Evolutionary conservation across 2,329 filamentous ascomycete species (phyloP).

Genomic region (Chrysoporthe puriensis): DNA sequence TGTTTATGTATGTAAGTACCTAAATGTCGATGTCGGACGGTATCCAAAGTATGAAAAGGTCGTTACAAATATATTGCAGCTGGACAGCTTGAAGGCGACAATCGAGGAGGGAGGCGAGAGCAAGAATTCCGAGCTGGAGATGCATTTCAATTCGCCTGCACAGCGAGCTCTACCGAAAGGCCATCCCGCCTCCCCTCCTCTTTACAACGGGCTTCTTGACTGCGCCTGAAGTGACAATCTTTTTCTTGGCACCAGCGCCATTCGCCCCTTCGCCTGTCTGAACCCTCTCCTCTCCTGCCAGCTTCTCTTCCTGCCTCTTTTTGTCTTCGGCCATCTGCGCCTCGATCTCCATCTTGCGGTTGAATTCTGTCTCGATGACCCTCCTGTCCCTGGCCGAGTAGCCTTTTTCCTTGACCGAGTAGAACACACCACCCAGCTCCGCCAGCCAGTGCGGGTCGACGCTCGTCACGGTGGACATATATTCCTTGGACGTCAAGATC

Average conservation of each 20-base stretch:
- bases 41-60: background rate
- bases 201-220: conserved; percentile 65
- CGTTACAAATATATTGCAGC: background rate
- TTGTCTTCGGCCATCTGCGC: conserved; percentile 89
- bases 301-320: conserved; percentile 63
- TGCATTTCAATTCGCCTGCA: background rate
- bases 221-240: conserved; percentile 63
- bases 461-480: conserved; percentile 95
- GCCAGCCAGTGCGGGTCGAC: conserved; percentile 98
- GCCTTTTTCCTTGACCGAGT: conserved; percentile 95
- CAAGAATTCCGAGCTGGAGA: background rate
- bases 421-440: conserved; percentile 95
- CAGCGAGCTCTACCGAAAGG: conserved; percentile 17
- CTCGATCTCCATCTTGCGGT: conserved; percentile 90
- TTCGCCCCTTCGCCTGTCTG: conserved; percentile 44
- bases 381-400: conserved; percentile 86
- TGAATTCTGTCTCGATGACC: conserved; percentile 89
- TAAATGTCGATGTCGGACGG: background rate
- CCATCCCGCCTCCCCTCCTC: conserved; percentile 54
- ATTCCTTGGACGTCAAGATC: conserved; percentile 94
- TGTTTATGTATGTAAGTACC: background rate
- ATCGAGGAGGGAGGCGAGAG: conserved; percentile 8
- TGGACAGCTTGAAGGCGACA: background rate
- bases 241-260: conserved; percentile 48
- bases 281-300: conserved; percentile 53